Conservation (phyloP, 2,329 filamentous ascomycete species). For the Penicillium vulpinum region DNA sequence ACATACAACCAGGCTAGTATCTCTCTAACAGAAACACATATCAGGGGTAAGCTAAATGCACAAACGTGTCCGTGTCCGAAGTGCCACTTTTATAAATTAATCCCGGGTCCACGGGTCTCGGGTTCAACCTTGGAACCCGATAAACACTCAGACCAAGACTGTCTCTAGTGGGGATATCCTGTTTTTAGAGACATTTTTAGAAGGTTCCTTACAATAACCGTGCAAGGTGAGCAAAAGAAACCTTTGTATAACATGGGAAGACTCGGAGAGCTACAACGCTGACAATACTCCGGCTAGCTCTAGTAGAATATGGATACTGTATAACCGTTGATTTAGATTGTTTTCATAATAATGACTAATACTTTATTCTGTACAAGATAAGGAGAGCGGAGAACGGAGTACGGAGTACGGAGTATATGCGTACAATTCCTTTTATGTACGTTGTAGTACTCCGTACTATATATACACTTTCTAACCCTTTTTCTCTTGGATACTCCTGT, state of each 20-base stretch:
- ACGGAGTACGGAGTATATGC: no score
- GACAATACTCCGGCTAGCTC: neutral
- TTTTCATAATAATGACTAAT: neutral
- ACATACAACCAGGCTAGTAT: no score
- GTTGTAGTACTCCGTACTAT: no score
- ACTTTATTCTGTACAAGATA: no score
- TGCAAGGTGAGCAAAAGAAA: neutral
- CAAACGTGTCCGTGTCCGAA: neutral
- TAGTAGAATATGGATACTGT: neutral
- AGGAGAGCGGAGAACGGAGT: no score
- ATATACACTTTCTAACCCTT: no score
- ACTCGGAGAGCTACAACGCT: neutral
- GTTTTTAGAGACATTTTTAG: conserved; percentile 18
- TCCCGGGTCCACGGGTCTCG: conserved; percentile 21
- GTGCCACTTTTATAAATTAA: conserved; percentile 16
- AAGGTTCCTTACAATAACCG: conserved; percentile 8
- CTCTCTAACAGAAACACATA: neutral
- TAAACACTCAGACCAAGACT: conserved; percentile 3
- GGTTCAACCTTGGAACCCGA: conserved; percentile 8
- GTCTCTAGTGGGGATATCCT: conserved; percentile 1
- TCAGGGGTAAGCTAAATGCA: conserved; percentile 13
- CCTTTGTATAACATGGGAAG: conserved; percentile 5
- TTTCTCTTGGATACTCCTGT: no score
- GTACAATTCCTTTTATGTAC: neutral
- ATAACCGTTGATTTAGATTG: neutral